phyloP scores from a whole-genome alignment of 2,329 filamentous ascomycete genomes.

The Lecanoromycetidae sp. region DNA sequence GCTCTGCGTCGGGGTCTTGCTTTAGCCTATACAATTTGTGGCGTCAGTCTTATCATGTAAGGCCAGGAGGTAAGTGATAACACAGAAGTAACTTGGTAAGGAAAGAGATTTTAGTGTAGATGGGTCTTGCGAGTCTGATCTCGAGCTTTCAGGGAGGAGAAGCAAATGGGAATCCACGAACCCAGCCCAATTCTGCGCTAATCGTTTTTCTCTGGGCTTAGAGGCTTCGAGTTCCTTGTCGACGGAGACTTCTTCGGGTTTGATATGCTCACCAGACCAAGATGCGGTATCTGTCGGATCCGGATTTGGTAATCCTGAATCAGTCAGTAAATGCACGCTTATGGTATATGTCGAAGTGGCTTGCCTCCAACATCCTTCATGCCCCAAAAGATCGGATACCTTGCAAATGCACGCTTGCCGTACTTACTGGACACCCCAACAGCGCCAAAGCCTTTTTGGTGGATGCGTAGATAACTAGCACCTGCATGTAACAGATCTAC shows the following conservation, averaged over 20 bases:
- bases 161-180: too few relatives aligned
- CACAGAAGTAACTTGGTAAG: too few relatives aligned
- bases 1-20: slow-evolving; percentile 46
- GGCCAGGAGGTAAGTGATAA: too few relatives aligned
- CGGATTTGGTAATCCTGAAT: slow-evolving; percentile 52
- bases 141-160: too few relatives aligned
- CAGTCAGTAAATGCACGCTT: too few relatives aligned
- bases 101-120: too few relatives aligned
- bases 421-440: slow-evolving; percentile 59
- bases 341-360: too few relatives aligned
- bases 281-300: slow-evolving; percentile 53
- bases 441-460: slow-evolving; percentile 56
- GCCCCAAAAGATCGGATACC: slow-evolving; percentile 60
- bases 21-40: too few relatives aligned
- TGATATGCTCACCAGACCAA: slow-evolving; percentile 44
- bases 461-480: slow-evolving; percentile 52
- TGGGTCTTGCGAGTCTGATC: too few relatives aligned
- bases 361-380: slow-evolving; percentile 49
- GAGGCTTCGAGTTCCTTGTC: slow-evolving; percentile 44
- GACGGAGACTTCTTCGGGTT: slow-evolving; percentile 38
- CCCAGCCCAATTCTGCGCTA: slow-evolving; percentile 56
- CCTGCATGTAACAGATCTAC: slow-evolving; percentile 52
- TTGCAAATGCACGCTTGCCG: slow-evolving; percentile 51
- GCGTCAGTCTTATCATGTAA: too few relatives aligned
- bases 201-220: slow-evolving; percentile 42